Percentiles rank a stretch among this genome's conserved stretches.
Evolutionary conservation across 352 stramenopile genomes (phyloP).

Genomic region (Pythium vanterpoolii): DNA sequence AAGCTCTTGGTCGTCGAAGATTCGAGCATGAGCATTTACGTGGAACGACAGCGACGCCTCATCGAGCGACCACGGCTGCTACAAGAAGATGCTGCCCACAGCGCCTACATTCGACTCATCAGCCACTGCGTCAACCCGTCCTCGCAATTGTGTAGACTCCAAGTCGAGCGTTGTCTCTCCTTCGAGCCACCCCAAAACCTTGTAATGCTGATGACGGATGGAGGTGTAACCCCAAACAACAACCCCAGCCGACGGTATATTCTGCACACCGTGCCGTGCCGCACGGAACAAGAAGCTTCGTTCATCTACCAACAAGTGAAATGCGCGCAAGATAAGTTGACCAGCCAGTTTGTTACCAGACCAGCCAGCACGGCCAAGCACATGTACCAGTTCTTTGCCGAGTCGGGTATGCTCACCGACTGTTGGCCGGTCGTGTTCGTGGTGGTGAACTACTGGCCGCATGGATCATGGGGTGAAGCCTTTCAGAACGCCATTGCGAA

Average conservation of each 20-base stretch:
- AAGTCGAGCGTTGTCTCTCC: conserved; percentile 44
- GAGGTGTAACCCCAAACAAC: neutral
- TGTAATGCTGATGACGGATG: conserved; percentile 33
- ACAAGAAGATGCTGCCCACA: conserved; percentile 43
- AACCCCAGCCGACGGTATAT: conserved; percentile 20
- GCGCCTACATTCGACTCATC: conserved; percentile 47
- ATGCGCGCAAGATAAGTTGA: conserved; percentile 33
- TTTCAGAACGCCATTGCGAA: conserved; percentile 23
- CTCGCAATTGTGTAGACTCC: conserved; percentile 41
- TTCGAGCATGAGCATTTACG: conserved; percentile 37
- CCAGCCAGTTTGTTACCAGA: conserved; percentile 36
- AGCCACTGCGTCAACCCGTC: conserved; percentile 49
- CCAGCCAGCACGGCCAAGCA: conserved; percentile 37
- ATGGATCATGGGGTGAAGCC: conserved; percentile 33
- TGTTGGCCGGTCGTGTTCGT: conserved; percentile 62
- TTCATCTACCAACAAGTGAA: conserved; percentile 35
- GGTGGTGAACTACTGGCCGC: conserved; percentile 36
- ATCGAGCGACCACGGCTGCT: conserved; percentile 44
- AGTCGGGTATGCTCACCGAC: conserved; percentile 55
- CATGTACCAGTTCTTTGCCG: conserved; percentile 59
- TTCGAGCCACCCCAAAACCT: conserved; percentile 38
- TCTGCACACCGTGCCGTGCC: conserved; percentile 46
- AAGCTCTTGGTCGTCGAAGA: conserved; percentile 48
- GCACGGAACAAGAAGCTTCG: conserved; percentile 35
- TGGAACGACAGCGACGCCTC: conserved; percentile 39